phyloP scores from a whole-genome alignment of 352 stramenopile genomes.

The Halophytophthora batemanensis region DNA sequence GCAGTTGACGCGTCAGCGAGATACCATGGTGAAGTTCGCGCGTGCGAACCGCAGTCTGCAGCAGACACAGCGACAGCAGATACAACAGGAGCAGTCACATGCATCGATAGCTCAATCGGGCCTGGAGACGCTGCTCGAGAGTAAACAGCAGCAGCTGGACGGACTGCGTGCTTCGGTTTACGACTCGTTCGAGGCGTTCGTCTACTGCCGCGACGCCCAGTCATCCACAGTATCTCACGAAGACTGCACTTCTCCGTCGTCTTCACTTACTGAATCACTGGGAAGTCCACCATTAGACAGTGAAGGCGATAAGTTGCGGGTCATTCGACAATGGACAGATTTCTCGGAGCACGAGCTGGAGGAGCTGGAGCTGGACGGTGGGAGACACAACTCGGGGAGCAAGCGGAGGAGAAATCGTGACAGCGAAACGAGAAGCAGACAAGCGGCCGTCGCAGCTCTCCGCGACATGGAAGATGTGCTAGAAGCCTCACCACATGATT shows the following conservation, averaged over 20 bases:
- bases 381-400: not conserved
- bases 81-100: conserved; percentile 10
- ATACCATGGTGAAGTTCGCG: conserved; percentile 34
- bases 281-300: conserved; percentile 1
- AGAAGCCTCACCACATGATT: conserved; percentile 48
- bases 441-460: conserved; percentile 24
- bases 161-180: conserved; percentile 53
- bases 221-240: conserved; percentile 1
- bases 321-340: conserved; percentile 41
- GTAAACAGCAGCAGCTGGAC: conserved; percentile 39
- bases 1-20: conserved; percentile 29
- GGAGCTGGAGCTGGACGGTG: conserved; percentile 21
- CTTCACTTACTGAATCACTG: not conserved
- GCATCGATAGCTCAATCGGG: conserved; percentile 9
- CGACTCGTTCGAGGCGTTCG: conserved; percentile 57
- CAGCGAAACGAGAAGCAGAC: conserved; percentile 1
- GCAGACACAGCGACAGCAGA: conserved; percentile 28
- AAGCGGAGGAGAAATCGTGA: not conserved
- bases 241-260: not conserved
- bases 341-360: conserved; percentile 45
- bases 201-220: conserved; percentile 21
- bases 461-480: conserved; percentile 43
- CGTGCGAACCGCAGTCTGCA: conserved; percentile 38
- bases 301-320: conserved; percentile 18
- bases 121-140: conserved; percentile 11